Base-by-base conservation (phyloP, 1,139 yeast species). In the Yarrowia galli region DNA sequence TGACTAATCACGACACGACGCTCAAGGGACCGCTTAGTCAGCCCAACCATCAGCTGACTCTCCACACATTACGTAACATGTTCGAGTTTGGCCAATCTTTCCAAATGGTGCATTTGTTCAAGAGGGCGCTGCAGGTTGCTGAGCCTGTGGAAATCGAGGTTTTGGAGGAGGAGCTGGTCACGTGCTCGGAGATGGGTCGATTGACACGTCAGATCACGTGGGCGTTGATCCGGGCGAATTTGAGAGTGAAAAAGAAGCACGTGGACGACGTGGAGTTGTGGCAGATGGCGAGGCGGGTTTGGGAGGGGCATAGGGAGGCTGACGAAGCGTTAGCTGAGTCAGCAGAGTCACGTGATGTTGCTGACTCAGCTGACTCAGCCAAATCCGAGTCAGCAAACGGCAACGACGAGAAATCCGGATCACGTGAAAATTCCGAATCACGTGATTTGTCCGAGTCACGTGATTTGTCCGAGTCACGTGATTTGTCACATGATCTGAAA, bases 91-190 rank as follows among this genome's bases (percentile, higher is more conserved):
- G 73, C 9, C 70, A 69, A 53, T 51, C 74, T 22, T 69, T 71
- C 58, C 77, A 75, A 68, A 75, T 75, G 68, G 65, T 73, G 32
- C 66, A 70, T n/a, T 71, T 75, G 63, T 75, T 75, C 71, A 60
- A 69, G 16, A 60, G 69, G 6, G 68, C 67, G 8, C 56, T 73
- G 58, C 69, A 64, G 12, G 69, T 71, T 3, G 73, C 70, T 25
- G 69, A 49, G 32, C 68, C 68, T 2, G 53, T 72, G n/a, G 72
- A 70, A 12, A 67, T 73, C 8, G 77, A 75, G 28, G 72, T 73
- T 23, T 51, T 76, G 15, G 78, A 76, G 65, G 78, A 76, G 60
- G 78, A 76, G 64, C 70, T 76, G 43, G 48, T 74, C 23, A 75
- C 45, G 23, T 12, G 18, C 32, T 28, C 32, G 10, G 45, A 45